Conservation (phyloP, 2,329 filamentous ascomycete species). For the Penicillium crustosum region DNA sequence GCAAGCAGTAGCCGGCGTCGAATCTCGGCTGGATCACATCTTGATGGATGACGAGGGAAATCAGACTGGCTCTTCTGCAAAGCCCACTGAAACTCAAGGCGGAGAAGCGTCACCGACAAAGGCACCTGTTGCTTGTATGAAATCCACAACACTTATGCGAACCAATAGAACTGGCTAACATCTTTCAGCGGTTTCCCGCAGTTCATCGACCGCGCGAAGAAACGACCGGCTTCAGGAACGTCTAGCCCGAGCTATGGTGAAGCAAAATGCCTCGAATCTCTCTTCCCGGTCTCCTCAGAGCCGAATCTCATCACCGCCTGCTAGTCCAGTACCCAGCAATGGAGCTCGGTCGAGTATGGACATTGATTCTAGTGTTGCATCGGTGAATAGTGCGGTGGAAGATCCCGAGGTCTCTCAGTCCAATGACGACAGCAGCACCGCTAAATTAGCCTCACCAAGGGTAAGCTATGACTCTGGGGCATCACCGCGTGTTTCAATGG, state of each 20-base stretch:
- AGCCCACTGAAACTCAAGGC: constrained; percentile 39
- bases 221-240: constrained; percentile 88
- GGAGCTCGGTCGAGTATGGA: constrained; percentile 43
- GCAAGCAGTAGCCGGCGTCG: constrained; percentile 88
- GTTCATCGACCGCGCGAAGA: constrained; percentile 62
- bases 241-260: constrained; percentile 81
- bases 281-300: constrained; percentile 51
- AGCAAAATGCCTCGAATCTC: constrained; percentile 59
- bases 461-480: constrained; percentile 32
- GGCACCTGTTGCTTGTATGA: constrained; percentile 32
- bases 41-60: constrained; percentile 74
- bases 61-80: constrained; percentile 27
- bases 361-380: constrained; percentile 29
- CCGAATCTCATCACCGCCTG: constrained; percentile 52
- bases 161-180: constrained; percentile 23
- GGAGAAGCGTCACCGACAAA: constrained; percentile 24
- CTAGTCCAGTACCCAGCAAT: constrained; percentile 51
- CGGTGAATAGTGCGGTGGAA: constrained; percentile 23
- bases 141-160: neutral
- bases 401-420: constrained; percentile 17
- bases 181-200: constrained; percentile 56
- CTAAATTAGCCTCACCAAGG: constrained; percentile 18
- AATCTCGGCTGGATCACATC: constrained; percentile 89
- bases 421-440: constrained; percentile 12
- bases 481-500: constrained; percentile 28